Evolutionary conservation across 2,329 filamentous ascomycete species (phyloP), one percentile per base, ranked within the genome.

Genomic region (Alternaria consortialis): DNA sequence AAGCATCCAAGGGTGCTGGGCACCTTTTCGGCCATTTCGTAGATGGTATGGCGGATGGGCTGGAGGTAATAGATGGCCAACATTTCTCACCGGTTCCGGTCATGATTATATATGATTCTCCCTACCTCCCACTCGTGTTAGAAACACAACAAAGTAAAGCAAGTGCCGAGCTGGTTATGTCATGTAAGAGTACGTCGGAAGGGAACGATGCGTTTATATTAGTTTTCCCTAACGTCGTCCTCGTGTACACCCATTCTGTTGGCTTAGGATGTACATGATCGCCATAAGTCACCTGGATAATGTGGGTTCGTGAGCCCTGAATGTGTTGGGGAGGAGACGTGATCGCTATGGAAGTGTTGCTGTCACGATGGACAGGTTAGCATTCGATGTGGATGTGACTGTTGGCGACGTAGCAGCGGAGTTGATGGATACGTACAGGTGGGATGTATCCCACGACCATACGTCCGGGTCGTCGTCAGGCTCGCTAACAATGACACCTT

Each of bases 21-120:
- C 4, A 47, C 56, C 43, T 70, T 71, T 52, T 69, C 67, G 32
- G 60, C 34, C 62, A 66, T 70, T 40, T 48, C 31, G 50, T 12
- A 50, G 42, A 46, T 44, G 47, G 44, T 55, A 50, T 58, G 58
- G 48, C 39, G 40, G 44, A 20, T 15, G 17, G 12, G 31, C 39
- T 47, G 12, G 34, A 51, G 23, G 42, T 34, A 31, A 53, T 15
- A 43, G 47, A 57, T 43, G 53, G 17, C 11, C 20, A 23, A 40
- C 40, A 55, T 60, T 60, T 43, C 44, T 53, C 40, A 57, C 32
- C 37, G 42, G 50, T 47, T 7, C 12, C 23, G 9, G 52, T n/a
- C 27, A 17, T 13, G 40, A 44, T 37, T 60, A 62, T 47, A 58
- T 67, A 60, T 60, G 60, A 32, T 9, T 20, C 7, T n/a, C 32